phyloP scores from a whole-genome alignment of 1,139 yeast genomes.

The Candida pseudocylindracea region DNA sequence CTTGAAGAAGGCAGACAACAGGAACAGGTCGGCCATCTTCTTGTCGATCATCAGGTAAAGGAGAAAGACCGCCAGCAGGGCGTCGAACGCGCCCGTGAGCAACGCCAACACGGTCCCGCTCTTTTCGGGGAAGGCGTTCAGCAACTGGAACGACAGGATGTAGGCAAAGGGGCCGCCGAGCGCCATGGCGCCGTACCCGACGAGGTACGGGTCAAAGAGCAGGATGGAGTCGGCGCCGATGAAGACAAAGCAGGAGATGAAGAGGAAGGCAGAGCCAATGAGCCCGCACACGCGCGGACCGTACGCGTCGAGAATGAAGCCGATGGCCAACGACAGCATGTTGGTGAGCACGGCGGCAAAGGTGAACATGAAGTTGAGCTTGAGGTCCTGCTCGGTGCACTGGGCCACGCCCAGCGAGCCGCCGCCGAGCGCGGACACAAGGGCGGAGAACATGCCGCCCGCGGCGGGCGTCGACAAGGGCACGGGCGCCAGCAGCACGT shows the following conservation, averaged over 20 bases:
- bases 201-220: conserved; percentile 13
- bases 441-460: too few species aligned
- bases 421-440: neutral
- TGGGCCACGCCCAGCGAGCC: conserved; percentile 7
- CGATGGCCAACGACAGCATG: conserved; percentile 18
- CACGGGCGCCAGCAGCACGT: conserved; percentile 4
- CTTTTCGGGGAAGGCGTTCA: conserved; percentile 18
- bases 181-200: conserved; percentile 18
- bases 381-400: conserved; percentile 20
- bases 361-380: conserved; percentile 22
- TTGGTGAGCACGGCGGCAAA: conserved; percentile 22
- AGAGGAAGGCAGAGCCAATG: conserved; percentile 16
- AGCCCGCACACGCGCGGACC: conserved; percentile 23
- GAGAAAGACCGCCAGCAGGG: conserved; percentile 22
- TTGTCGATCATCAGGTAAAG: conserved; percentile 13
- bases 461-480: too few species aligned
- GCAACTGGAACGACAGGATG: conserved; percentile 21
- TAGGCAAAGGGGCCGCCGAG: conserved; percentile 24
- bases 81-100: conserved; percentile 23
- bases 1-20: conserved; percentile 4
- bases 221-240: conserved; percentile 9
- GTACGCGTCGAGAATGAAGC: conserved; percentile 15
- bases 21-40: conserved; percentile 2
- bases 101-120: conserved; percentile 20
- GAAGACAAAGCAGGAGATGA: conserved; percentile 15